Evolutionary conservation across 768 basidiomycete genomes (phyloP).

Genomic region (Amanita rubescens): DNA sequence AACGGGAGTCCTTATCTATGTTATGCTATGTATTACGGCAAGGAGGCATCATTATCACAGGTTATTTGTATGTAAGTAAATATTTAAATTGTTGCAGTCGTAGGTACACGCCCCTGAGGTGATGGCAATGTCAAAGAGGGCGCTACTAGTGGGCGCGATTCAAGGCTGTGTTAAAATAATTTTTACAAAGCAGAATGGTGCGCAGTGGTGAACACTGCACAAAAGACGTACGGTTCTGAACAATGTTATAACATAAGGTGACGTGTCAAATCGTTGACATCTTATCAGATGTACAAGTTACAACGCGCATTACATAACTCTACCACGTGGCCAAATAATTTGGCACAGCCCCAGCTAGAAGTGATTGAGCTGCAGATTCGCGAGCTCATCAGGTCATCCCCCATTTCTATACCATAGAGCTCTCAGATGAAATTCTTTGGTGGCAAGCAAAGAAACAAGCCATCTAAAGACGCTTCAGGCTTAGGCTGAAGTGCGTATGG

Average conservation of each 20-base stretch:
- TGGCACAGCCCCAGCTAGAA: constrained; percentile 5
- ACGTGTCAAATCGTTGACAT: too few species aligned
- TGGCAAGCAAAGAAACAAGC: constrained; percentile 36
- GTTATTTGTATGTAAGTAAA: too few species aligned
- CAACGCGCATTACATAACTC: constrained; percentile 7
- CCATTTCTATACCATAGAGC: constrained; percentile 3
- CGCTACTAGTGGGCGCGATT: constrained; percentile 48
- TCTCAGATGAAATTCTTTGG: constrained; percentile 53
- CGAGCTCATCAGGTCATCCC: background rate
- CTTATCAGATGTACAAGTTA: constrained; percentile 6
- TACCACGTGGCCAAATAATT: background rate
- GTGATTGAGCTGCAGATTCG: background rate
- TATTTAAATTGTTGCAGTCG: constrained; percentile 74
- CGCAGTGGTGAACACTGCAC: constrained; percentile 39
- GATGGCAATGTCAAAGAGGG: constrained; percentile 44
- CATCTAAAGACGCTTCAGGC: constrained; percentile 21
- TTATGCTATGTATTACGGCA: too few species aligned
- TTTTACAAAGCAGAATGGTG: constrained; percentile 38
- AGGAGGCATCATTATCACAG: constrained; percentile 68
- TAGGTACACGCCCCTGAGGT: constrained; percentile 35
- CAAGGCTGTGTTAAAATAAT: constrained; percentile 42
- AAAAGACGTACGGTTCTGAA: constrained; percentile 37
- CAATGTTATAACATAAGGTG: too few species aligned
- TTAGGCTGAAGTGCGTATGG: constrained; percentile 24
- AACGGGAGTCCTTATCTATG: too few species aligned